These are phyloP conservation scores for Globisporangium solare DNA, from an alignment of 352 stramenopile species.

Conservation along the genomic window DNA sequence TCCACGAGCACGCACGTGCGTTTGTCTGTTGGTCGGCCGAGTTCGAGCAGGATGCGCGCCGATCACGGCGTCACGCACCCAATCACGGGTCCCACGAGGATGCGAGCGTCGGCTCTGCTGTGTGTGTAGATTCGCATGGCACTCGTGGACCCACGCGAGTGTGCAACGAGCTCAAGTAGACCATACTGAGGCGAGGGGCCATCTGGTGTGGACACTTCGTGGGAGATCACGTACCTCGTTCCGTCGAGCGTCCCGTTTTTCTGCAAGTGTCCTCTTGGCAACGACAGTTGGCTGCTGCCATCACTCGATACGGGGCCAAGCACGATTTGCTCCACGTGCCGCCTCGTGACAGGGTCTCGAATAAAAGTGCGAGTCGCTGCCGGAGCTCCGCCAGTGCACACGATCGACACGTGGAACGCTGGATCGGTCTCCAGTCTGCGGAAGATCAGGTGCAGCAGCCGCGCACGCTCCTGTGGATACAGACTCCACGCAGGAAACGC, in stretches of 20 bases:
- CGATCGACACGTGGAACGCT: constrained; percentile 31
- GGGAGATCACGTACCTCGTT: constrained; percentile 16
- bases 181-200: constrained; percentile 32
- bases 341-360: constrained; percentile 15
- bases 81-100: constrained; percentile 61
- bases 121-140: constrained; percentile 32
- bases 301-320: constrained; percentile 34
- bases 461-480: constrained; percentile 33
- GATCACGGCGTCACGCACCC: constrained; percentile 49
- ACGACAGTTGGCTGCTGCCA: too few species aligned
- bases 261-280: too few species aligned
- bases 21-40: constrained; percentile 37
- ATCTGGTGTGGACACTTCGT: constrained; percentile 19
- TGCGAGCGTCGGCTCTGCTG: constrained; percentile 25
- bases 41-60: constrained; percentile 54
- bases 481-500: constrained; percentile 25
- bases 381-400: constrained; percentile 30
- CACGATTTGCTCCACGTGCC: constrained; percentile 43
- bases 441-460: constrained; percentile 35
- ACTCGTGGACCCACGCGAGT: constrained; percentile 28
- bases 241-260: too few species aligned
- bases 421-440: constrained; percentile 24
- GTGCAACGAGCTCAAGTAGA: constrained; percentile 41
- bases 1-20: constrained; percentile 38
- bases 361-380: constrained; percentile 30